Evolutionary conservation across 2,329 filamentous ascomycete genomes (phyloP).

Genomic region (Xylariomycetidae sp.): DNA sequence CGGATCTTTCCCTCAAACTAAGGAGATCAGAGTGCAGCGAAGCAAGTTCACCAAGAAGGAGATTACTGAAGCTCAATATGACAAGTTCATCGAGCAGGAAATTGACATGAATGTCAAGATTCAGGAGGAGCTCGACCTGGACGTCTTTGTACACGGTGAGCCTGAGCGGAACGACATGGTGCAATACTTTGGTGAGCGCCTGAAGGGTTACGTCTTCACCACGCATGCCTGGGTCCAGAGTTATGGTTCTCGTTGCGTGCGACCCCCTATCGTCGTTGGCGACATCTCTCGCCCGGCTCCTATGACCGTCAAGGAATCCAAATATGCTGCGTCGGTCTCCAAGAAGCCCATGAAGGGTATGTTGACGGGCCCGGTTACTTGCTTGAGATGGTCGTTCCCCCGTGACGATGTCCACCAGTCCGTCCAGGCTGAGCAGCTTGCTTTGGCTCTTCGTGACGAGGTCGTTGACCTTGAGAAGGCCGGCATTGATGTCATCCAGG

Average conservation of each 20-base stretch:
- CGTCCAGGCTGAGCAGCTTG: constrained; percentile 96
- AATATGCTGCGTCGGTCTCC: constrained; percentile 93
- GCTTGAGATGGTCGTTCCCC: constrained; percentile 98
- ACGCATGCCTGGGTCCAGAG: constrained; percentile 98
- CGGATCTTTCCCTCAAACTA: constrained; percentile 98
- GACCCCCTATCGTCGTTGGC: constrained; percentile 96
- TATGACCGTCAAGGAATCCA: constrained; percentile 99
- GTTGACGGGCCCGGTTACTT: constrained; percentile 98
- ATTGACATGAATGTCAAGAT: constrained; percentile 92
- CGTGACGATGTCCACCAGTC: constrained; percentile 99
- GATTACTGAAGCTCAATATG: constrained; percentile 87
- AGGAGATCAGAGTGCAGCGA: constrained; percentile 93
- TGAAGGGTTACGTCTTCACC: constrained; percentile 97
- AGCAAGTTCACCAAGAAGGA: constrained; percentile 99
- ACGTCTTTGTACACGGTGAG: constrained; percentile 97
- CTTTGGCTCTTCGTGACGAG: constrained; percentile 96
- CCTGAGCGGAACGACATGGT: constrained; percentile 99
- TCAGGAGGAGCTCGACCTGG: constrained; percentile 95
- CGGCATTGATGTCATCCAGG: constrained; percentile 96
- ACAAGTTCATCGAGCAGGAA: constrained; percentile 99
- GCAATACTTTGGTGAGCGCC: constrained; percentile 98
- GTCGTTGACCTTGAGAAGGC: constrained; percentile 96
- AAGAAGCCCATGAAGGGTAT: constrained; percentile 99
- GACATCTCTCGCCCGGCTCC: constrained; percentile 94
- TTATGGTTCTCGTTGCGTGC: constrained; percentile 97